Conservation (phyloP, 225 moss, liverwort and hornwort genomes). For the Antitrichia curtipendula region DNA sequence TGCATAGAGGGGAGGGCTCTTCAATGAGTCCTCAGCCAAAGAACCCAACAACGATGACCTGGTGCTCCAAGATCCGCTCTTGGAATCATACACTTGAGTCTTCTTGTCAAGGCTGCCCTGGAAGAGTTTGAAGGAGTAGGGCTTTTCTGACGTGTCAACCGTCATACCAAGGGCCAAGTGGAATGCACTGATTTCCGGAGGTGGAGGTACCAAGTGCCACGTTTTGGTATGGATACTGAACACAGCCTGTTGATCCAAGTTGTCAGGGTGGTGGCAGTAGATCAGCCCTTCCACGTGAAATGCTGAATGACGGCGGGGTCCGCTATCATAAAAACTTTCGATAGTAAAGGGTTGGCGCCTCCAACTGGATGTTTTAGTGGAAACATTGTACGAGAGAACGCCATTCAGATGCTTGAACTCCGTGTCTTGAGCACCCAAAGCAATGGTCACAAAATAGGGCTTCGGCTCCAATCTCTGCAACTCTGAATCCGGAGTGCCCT, state of each 20-base stretch:
- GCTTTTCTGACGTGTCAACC: background rate
- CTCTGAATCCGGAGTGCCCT: background rate
- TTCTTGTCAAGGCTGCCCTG: background rate
- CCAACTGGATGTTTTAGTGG: background rate
- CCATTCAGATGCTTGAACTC: background rate
- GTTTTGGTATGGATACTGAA: background rate
- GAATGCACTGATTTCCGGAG: background rate
- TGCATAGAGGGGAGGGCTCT: background rate
- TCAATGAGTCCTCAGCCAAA: background rate
- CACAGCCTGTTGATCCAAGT: background rate
- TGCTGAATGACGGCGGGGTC: background rate
- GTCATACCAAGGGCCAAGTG: background rate
- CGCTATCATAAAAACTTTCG: fast-evolving
- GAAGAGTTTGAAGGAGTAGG: background rate
- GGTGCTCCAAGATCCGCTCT: background rate
- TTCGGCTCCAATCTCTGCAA: background rate
- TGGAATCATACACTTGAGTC: background rate
- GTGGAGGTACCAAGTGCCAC: background rate
- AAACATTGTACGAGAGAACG: background rate
- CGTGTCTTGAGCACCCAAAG: background rate
- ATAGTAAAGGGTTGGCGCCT: background rate
- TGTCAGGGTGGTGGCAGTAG: background rate
- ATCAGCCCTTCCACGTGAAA: background rate
- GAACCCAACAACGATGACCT: background rate
- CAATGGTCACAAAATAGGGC: background rate